Base-by-base conservation (phyloP, 2,329 filamentous ascomycete genomes). In the Leptosphaerulina australis region DNA sequence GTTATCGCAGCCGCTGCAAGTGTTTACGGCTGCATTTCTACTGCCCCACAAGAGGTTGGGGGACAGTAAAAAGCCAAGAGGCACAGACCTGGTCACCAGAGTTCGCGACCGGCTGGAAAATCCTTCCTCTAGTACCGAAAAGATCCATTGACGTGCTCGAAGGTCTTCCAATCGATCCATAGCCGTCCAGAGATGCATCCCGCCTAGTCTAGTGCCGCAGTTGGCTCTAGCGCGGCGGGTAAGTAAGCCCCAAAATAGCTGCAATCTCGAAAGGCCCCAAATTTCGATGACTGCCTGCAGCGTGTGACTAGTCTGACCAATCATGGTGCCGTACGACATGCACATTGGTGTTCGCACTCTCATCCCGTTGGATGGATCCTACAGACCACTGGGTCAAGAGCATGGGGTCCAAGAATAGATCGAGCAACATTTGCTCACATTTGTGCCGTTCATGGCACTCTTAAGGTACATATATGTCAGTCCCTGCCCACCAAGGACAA, bases 341-440 rank as follows among this genome's bases (percentile, higher is more conserved):
- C 63, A 64, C 39, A 43, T 24, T 63, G 61, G 62, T 56, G 57
- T 64, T 63, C 64, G 50, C 60, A 61, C 55, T 45, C 58, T 54
- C 50, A 51, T 62, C 53, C 59, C 47, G 69, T 67, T 68, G 62
- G 66, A 60, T 49, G 60, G 55, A 48, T 50, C 31, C 51, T 58
- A 25, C 50, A 53, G 60, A 60, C 64, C 66, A 56, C 56, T 60
- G 58, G 56, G 61, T 49, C 58, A 48, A 57, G 57, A 56, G 58
- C 51, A 61, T 41, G 43, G 35, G 43, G 53, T 74, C 77, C 74
- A 78, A 76, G 72, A 77, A 79, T 79, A 79, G 77, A 77, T 73
- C 59, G 59, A 66, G 63, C 56, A 53, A 66, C 68, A 75, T 78
- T 70, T 69, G 64, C 64, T 68, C 60, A 64, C 53, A 68, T 70